Evolutionary conservation across 2,329 filamentous ascomycete genomes (phyloP), one percentile per base, ranked within the genome.

Genomic region (Cercospora canescens): DNA sequence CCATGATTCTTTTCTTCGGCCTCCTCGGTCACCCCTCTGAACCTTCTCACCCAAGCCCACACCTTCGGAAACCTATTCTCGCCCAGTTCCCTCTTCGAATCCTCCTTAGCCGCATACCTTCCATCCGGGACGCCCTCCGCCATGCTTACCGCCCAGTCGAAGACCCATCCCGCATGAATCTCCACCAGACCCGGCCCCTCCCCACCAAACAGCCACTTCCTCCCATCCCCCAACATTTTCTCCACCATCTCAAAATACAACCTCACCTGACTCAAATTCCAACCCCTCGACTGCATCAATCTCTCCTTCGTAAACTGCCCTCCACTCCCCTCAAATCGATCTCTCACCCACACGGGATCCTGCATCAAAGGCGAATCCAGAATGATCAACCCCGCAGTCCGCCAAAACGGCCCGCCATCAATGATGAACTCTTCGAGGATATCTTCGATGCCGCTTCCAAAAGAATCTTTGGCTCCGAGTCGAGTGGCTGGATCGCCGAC

Each of bases 201-300:
- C 2, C 63, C 64, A 6, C 68, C 70, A 6, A 68, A 41, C 32
- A 72, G 50, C 63, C 69, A 73, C 57, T 69, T 21, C 30, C 70
- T 58, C 28, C 69, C 71, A 62, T 71, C 70, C 16, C 35, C 34
- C 14, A 73, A 60, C 63, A 74, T 65, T 37, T 66, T 69, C 65
- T 74, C 72, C 14, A 74, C 28, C 11, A 68, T 67, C 4, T 48
- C 63, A 37, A 68, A 69, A 45, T 66, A 67, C 6, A 70, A 61
- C 48, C 65, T 69, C 57, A 72, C 39, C 35, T 70, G 68, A 50
- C 62, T 67, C 7, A 68, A 35, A 60, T 62, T 58, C 66, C 66
- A 70, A 6, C 48, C 24, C 26, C 68, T 37, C 28, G 65, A 63
- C 11, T 62, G 30, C 21, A 41, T 4, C 21, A 70, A 45, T 24